These are phyloP conservation scores for Thielaviopsis euricoi DNA, from an alignment of 2,329 filamentous ascomycete species.

Conservation along the genomic window DNA sequence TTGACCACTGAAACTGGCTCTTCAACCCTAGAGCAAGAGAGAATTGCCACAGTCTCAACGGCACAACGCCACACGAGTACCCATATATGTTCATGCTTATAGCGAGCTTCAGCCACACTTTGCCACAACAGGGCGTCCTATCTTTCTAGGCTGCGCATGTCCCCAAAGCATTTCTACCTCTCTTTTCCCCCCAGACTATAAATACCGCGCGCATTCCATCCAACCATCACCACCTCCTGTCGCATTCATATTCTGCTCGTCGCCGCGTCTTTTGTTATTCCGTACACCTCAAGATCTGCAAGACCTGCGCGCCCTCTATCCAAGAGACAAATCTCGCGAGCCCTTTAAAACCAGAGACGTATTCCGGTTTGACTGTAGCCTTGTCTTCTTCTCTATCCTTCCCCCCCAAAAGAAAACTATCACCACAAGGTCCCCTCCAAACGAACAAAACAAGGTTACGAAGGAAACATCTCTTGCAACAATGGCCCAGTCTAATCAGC, in stretches of 20 bases:
- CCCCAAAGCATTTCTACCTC: background rate
- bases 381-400: background rate
- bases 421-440: too few species aligned
- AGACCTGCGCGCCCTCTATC: background rate
- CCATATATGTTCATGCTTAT: background rate
- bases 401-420: background rate
- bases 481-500: slow-evolving; percentile 16
- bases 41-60: background rate
- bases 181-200: slow-evolving; percentile 14
- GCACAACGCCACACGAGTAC: background rate
- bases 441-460: background rate
- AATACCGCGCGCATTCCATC: slow-evolving; percentile 12
- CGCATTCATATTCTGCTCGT: background rate
- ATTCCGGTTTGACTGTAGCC: background rate
- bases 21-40: too few species aligned
- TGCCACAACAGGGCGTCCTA: background rate
- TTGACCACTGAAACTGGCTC: too few species aligned
- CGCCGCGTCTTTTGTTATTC: background rate
- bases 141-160: background rate
- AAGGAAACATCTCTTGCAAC: background rate
- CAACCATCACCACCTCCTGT: background rate
- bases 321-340: background rate
- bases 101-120: slow-evolving; percentile 1
- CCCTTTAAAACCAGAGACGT: background rate
- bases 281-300: background rate